Percentiles rank a stretch among this genome's conserved stretches.
These are phyloP conservation scores for Hypoxylon sp. DNA, from an alignment of 2,329 filamentous ascomycete species.

Conservation along the genomic window DNA sequence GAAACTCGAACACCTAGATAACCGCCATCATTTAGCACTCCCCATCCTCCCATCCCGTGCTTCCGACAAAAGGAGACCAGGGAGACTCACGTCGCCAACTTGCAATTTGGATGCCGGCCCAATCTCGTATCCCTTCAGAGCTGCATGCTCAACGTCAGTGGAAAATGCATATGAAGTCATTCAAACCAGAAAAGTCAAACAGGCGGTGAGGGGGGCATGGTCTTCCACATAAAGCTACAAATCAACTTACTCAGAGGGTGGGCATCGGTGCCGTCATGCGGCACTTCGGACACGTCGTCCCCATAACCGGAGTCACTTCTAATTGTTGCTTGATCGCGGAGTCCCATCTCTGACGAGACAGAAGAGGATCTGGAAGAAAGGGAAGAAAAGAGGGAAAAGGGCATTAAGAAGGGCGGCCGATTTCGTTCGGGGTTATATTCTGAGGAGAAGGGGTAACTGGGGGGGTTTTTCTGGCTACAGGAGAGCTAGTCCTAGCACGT, in stretches of 20 bases:
- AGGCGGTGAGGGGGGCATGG: conserved; percentile 9
- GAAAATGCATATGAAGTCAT: not conserved
- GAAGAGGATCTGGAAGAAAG: conserved; percentile 44
- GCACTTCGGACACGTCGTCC: conserved; percentile 54
- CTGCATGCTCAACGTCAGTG: conserved; percentile 44
- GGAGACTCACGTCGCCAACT: conserved; percentile 55
- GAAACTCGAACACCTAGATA: conserved; percentile 56
- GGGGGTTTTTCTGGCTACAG: conserved; percentile 26
- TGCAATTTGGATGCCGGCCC: conserved; percentile 55
- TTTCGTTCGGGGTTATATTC: conserved; percentile 44
- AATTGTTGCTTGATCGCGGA: conserved; percentile 55
- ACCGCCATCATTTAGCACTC: conserved; percentile 27
- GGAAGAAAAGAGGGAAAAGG: conserved; percentile 45
- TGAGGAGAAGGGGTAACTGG: conserved; percentile 35
- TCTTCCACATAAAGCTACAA: conserved; percentile 23
- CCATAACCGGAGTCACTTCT: conserved; percentile 57
- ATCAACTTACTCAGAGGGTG: conserved; percentile 54
- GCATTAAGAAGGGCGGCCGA: conserved; percentile 40
- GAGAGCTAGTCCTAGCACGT: conserved; percentile 30
- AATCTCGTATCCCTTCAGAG: conserved; percentile 56
- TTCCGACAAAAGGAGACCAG: not conserved
- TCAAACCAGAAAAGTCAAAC: conserved; percentile 14
- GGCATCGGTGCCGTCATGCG: conserved; percentile 50
- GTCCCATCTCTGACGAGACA: conserved; percentile 56
- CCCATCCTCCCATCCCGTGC: conserved; percentile 5